Evolutionary conservation across 495 filamentous ascomycete species (phyloP).

Genomic region (Darksidea phi): DNA sequence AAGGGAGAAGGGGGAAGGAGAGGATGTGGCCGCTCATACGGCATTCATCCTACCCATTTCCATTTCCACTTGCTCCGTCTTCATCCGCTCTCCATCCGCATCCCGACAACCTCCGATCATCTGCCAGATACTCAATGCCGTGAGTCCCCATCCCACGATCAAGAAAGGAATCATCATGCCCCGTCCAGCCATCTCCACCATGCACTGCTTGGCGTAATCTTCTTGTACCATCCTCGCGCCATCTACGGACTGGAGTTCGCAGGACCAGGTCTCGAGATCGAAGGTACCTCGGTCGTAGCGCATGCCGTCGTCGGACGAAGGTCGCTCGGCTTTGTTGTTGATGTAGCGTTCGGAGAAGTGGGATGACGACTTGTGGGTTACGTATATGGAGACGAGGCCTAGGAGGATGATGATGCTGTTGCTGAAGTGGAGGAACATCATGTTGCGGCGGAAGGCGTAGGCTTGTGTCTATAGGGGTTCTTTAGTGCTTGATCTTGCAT

Average conservation of each 20-base stretch:
- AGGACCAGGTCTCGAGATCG: slow-evolving; percentile 35
- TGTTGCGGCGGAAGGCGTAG: slow-evolving; percentile 31
- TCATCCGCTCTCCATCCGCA: slow-evolving; percentile 11
- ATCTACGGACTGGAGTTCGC: slow-evolving; percentile 18
- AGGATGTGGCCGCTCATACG: not conserved
- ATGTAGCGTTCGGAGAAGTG: slow-evolving; percentile 27
- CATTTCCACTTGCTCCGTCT: slow-evolving; percentile 16
- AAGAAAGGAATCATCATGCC: slow-evolving; percentile 29
- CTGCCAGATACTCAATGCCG: not conserved
- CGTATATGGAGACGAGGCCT: slow-evolving; percentile 24
- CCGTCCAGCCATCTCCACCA: slow-evolving; percentile 23
- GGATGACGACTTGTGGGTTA: slow-evolving; percentile 24
- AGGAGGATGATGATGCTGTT: slow-evolving; percentile 30
- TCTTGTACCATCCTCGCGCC: slow-evolving; percentile 19
- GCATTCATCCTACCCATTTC: slow-evolving; percentile 32
- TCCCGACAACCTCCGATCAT: slow-evolving; percentile 17
- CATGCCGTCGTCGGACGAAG: slow-evolving; percentile 6
- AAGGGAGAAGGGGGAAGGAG: too few relatives aligned
- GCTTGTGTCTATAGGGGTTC: slow-evolving; percentile 14
- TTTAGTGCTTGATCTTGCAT: not conserved
- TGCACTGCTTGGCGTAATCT: slow-evolving; percentile 19
- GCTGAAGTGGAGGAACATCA: slow-evolving; percentile 30
- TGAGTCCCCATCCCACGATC: slow-evolving; percentile 2
- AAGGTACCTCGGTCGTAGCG: slow-evolving; percentile 32
- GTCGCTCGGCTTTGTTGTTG: slow-evolving; percentile 9